Percentiles rank a stretch among this genome's conserved stretches.
Evolutionary conservation across 768 basidiomycete genomes (phyloP).

Genomic region (Wakefieldia striispora): DNA sequence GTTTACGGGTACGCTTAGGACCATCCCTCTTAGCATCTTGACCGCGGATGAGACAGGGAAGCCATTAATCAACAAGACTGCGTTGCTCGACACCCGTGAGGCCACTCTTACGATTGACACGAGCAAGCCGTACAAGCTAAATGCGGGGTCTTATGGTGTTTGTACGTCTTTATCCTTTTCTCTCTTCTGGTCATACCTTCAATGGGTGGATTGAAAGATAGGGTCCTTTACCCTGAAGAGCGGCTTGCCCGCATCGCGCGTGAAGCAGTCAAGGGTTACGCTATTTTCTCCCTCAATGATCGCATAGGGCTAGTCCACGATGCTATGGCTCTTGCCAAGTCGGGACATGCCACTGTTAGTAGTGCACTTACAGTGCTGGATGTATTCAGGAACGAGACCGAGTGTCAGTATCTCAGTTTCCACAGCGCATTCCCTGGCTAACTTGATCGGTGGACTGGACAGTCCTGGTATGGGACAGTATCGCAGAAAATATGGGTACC

Average conservation of each 20-base stretch:
- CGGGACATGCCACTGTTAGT: conserved; percentile 76
- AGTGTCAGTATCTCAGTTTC: conserved; percentile 49
- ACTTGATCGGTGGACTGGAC: conserved; percentile 6
- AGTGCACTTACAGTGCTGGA: conserved; percentile 73
- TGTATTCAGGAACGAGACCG: conserved; percentile 68
- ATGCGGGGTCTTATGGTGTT: conserved; percentile 84
- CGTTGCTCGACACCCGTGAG: conserved; percentile 69
- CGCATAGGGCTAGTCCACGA: conserved; percentile 89
- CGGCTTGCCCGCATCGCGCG: conserved; percentile 73
- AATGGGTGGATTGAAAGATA: conserved; percentile 45
- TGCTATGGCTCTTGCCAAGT: conserved; percentile 72
- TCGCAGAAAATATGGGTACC: conserved; percentile 52
- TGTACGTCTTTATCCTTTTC: conserved; percentile 50
- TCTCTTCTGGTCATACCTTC: not conserved
- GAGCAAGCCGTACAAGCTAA: conserved; percentile 81
- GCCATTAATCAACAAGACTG: conserved; percentile 53
- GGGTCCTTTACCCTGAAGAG: conserved; percentile 83
- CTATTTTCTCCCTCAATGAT: conserved; percentile 77
- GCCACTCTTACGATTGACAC: conserved; percentile 69
- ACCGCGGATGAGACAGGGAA: conserved; percentile 61
- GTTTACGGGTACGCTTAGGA: conserved; percentile 25
- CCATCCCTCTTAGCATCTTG: conserved; percentile 73
- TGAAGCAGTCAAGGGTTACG: conserved; percentile 68
- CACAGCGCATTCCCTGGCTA: not conserved
- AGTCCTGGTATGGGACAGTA: conserved; percentile 84